A percentile compares a stretch with the other conserved stretches of the same genome.
Conservation (phyloP, 2,329 filamentous ascomycete genomes). For the Sordariomycetes sp. region DNA sequence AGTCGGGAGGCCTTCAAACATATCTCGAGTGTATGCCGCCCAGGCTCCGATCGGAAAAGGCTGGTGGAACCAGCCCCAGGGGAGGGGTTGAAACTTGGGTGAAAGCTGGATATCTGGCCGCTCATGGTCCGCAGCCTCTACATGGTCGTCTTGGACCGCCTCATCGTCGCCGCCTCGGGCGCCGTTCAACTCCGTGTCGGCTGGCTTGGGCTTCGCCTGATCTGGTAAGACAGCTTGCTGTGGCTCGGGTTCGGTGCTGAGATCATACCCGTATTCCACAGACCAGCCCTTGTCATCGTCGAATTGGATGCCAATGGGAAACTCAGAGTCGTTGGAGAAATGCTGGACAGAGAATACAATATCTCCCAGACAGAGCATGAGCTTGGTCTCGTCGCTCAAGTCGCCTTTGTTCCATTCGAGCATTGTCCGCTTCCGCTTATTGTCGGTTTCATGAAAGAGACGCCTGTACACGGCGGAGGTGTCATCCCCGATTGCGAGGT, state of each 20-base stretch:
- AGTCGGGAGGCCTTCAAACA: neutral
- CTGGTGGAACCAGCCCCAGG: constrained; percentile 39
- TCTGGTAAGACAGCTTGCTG: neutral
- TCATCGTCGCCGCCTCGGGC: neutral
- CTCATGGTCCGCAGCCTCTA: neutral
- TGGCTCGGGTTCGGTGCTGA: neutral
- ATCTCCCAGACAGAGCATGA: constrained; percentile 1
- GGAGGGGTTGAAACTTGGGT: constrained; percentile 25
- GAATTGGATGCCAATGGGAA: neutral
- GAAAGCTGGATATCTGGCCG: neutral
- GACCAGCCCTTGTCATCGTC: neutral
- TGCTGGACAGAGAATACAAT: neutral
- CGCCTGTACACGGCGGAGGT: constrained; percentile 1
- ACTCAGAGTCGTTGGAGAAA: neutral
- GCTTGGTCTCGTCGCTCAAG: neutral
- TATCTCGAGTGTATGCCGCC: neutral
- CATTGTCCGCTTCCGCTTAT: constrained; percentile 2
- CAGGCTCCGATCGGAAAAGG: constrained; percentile 16
- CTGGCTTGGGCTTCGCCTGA: neutral
- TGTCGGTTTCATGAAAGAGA: neutral
- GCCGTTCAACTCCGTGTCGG: neutral
- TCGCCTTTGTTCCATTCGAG: neutral
- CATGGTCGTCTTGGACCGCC: neutral
- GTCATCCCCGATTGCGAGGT: constrained; percentile 5
- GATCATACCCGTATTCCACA: neutral